Evolutionary conservation across 306 rosid genomes (phyloP).

Genomic region (Fragaria vesca): DNA sequence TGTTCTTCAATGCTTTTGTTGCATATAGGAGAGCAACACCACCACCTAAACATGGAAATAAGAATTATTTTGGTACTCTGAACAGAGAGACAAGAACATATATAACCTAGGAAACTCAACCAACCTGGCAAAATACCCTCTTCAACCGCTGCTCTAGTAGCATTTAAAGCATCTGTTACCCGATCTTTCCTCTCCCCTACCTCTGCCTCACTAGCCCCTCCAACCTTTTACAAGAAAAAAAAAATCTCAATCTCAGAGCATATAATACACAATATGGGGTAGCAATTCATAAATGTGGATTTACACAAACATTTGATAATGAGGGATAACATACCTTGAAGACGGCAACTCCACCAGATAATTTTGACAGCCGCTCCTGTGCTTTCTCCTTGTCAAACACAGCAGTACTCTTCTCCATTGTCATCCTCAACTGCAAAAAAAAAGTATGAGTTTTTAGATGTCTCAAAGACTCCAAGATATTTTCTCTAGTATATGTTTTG

Average conservation of each 20-base stretch:
- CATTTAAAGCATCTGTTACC: conserved; percentile 94
- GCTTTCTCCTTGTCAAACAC: conserved; percentile 89
- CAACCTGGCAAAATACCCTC: conserved; percentile 95
- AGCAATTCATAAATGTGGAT: conserved; percentile 17
- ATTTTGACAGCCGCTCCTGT: conserved; percentile 87
- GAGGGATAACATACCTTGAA: conserved; percentile 61
- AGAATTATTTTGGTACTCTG: conserved; percentile 18
- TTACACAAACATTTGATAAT: conserved; percentile 5
- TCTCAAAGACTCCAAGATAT: not conserved
- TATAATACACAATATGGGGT: not conserved
- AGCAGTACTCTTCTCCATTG: conserved; percentile 70
- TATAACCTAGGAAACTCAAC: conserved; percentile 12
- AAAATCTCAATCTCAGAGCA: conserved; percentile 7
- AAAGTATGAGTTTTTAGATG: not conserved
- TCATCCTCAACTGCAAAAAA: conserved; percentile 58
- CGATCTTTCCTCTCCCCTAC: conserved; percentile 97
- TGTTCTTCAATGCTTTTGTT: conserved; percentile 61
- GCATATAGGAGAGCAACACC: conserved; percentile 96
- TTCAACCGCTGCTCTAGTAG: conserved; percentile 93
- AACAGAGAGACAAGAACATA: not conserved
- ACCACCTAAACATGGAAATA: conserved; percentile 59
- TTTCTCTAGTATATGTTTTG: not conserved
- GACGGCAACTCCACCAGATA: conserved; percentile 93
- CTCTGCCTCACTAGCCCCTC: conserved; percentile 89
- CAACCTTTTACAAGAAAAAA: conserved; percentile 57